Evolutionary conservation across 345 rosid genomes (phyloP).

Genomic region (Gynandropsis gynandra): DNA sequence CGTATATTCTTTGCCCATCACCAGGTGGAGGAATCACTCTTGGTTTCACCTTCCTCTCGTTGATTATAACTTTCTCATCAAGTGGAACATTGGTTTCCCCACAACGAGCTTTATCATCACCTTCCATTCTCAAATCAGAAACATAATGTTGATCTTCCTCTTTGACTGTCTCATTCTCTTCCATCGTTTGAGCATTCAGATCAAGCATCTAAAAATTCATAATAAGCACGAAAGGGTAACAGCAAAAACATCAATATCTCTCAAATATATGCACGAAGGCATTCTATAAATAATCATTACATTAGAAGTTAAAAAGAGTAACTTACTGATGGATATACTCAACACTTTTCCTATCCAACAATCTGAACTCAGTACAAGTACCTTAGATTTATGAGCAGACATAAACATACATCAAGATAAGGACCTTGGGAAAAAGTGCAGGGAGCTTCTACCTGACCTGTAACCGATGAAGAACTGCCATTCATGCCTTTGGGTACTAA

Average conservation of each 20-base stretch:
- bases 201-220: conserved; percentile 28
- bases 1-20: conserved; percentile 65
- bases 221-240: not conserved
- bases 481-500: conserved; percentile 40
- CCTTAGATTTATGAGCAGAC: not conserved
- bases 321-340: not conserved
- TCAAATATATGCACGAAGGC: not conserved
- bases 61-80: conserved; percentile 19
- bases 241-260: not conserved
- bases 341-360: too few relatives aligned
- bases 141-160: conserved; percentile 32
- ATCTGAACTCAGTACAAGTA: not conserved
- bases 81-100: conserved; percentile 26
- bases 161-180: conserved; percentile 30
- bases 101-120: conserved; percentile 15
- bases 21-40: conserved; percentile 66
- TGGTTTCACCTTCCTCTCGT: conserved; percentile 29
- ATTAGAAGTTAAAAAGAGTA: not conserved
- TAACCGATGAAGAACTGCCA: conserved; percentile 38
- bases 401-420: conserved; percentile 37
- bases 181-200: conserved; percentile 28
- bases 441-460: conserved; percentile 40
- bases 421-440: conserved; percentile 34
- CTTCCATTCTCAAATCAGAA: conserved; percentile 23
- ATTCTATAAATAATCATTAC: not conserved